Percentiles rank a stretch among this genome's conserved stretches.
Conservation (phyloP, 139 green algal genomes). For the Volvox reticuliferus region DNA sequence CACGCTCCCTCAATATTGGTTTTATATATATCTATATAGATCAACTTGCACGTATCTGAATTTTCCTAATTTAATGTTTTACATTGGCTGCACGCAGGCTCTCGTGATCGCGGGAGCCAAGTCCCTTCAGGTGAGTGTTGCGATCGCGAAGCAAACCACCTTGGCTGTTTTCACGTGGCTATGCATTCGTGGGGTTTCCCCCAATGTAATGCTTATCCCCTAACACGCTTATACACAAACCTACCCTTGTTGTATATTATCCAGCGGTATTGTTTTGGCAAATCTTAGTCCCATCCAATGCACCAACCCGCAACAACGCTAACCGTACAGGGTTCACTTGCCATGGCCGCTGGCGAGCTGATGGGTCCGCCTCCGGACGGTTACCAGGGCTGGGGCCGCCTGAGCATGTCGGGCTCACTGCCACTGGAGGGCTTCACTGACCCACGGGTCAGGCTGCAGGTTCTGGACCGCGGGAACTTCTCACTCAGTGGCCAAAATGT, state of each 20-base stretch:
- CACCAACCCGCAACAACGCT: not conserved
- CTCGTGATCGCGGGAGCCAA: conserved; percentile 2
- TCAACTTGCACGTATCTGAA: not conserved
- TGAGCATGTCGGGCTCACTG: conserved; percentile 32
- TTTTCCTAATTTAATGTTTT: not conserved
- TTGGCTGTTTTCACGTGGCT: too few relatives aligned
- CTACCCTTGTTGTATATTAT: not conserved
- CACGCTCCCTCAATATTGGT: not conserved
- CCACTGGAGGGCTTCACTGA: conserved; percentile 57
- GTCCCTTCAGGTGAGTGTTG: not conserved
- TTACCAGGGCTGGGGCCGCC: conserved; percentile 44
- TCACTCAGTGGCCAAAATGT: not conserved
- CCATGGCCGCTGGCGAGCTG: not conserved
- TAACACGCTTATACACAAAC: not conserved
- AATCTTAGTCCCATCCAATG: not conserved
- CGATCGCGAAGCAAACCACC: not conserved
- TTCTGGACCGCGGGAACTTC: not conserved
- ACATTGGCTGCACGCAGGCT: not conserved
- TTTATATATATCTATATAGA: not conserved
- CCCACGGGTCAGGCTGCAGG: conserved; percentile 14
- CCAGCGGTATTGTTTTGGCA: not conserved
- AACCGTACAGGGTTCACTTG: not conserved
- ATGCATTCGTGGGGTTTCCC: too few relatives aligned
- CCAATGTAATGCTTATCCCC: not conserved
- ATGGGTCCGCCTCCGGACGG: conserved; percentile 16